These are phyloP conservation scores for Colletotrichum siamense DNA, from an alignment of 2,329 filamentous ascomycete species.

Conservation along the genomic window DNA sequence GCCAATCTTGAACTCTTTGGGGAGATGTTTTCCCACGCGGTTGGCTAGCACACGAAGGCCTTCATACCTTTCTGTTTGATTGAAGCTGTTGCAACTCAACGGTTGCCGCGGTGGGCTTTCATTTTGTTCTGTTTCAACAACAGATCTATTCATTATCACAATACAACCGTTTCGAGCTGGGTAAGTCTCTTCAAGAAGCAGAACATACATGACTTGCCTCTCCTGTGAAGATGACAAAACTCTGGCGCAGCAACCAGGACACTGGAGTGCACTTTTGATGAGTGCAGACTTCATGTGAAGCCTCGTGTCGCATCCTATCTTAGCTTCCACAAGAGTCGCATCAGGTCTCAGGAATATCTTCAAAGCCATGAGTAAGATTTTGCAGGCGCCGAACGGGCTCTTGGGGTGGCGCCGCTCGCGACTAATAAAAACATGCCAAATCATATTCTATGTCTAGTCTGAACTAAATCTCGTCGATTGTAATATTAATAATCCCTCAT, in stretches of 20 bases:
- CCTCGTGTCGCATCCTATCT: not conserved
- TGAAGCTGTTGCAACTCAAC: not conserved
- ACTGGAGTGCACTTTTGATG: not conserved
- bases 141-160: not conserved
- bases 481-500: not conserved
- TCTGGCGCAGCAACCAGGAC: not conserved
- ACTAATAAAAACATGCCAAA: rapidly evolving
- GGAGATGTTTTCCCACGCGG: not conserved
- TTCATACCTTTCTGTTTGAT: not conserved
- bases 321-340: not conserved
- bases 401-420: not conserved
- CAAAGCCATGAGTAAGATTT: not conserved
- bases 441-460: not conserved
- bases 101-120: not conserved
- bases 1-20: not conserved
- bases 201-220: not conserved
- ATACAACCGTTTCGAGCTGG: not conserved
- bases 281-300: not conserved
- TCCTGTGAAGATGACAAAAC: not conserved
- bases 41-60: not conserved
- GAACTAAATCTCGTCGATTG: not conserved
- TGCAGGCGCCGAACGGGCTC: not conserved
- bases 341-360: not conserved
- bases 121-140: not conserved
- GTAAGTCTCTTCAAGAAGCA: not conserved